phyloP scores from a whole-genome alignment of 163 green algal species.

The Scenedesmus sp. region DNA sequence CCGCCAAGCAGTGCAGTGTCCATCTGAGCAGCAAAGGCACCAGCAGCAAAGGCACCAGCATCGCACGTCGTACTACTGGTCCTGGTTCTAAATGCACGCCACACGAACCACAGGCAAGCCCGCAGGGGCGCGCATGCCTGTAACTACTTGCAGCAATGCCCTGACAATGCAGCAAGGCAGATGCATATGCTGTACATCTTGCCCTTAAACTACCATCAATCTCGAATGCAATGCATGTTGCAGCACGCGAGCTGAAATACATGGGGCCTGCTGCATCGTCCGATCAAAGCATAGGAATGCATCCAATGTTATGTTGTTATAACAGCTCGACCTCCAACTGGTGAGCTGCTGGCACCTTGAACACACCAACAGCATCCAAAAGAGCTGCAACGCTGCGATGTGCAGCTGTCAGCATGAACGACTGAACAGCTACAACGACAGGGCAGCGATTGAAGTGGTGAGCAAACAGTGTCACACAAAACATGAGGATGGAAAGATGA shows the following conservation, averaged over 20 bases:
- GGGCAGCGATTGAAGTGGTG: background rate
- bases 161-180: background rate
- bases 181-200: background rate
- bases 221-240: constrained; percentile 1
- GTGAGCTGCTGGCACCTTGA: no score
- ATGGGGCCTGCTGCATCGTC: background rate
- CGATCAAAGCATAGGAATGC: background rate
- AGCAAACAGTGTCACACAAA: background rate
- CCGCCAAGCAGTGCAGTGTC: no score
- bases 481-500: background rate
- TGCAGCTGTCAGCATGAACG: background rate
- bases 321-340: no score
- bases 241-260: constrained; percentile 11
- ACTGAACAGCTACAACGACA: background rate
- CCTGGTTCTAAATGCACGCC: no score
- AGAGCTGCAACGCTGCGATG: background rate
- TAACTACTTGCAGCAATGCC: background rate
- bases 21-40: no score
- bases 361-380: background rate
- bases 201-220: background rate
- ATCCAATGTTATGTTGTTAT: background rate
- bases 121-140: no score
- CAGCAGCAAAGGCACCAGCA: background rate
- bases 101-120: no score
- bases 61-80: no score